These are phyloP conservation scores for Apodospora peruviana DNA, from an alignment of 495 filamentous ascomycete genomes.

Conservation along the genomic window DNA sequence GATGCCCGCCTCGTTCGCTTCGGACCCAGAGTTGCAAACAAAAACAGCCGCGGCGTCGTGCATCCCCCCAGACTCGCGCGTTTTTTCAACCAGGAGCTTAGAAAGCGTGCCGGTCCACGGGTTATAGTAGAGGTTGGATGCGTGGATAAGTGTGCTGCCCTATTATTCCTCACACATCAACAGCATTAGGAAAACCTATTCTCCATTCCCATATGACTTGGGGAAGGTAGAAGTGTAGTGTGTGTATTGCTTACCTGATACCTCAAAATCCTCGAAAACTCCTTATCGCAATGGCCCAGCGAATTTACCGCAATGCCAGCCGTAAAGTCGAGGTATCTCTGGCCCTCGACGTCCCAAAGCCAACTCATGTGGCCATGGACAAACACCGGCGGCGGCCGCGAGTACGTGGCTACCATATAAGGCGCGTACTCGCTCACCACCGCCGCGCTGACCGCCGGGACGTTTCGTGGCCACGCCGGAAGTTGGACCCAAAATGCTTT, in stretches of 20 bases:
- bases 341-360: slow-evolving; percentile 83
- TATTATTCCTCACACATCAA: too few species aligned
- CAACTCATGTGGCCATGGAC: slow-evolving; percentile 79
- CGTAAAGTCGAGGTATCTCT: slow-evolving; percentile 88
- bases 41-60: slow-evolving; percentile 76
- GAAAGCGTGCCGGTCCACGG: slow-evolving; percentile 86
- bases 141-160: slow-evolving; percentile 76
- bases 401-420: slow-evolving; percentile 93
- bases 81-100: slow-evolving; percentile 75
- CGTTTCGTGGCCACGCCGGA: too few species aligned
- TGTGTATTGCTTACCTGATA: slow-evolving; percentile 58
- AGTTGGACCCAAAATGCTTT: too few species aligned
- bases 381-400: slow-evolving; percentile 85
- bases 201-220: background rate
- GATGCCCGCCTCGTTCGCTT: slow-evolving; percentile 96
- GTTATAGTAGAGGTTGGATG: slow-evolving; percentile 95
- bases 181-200: too few species aligned
- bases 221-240: background rate
- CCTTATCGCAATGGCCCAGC: slow-evolving; percentile 79
- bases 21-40: slow-evolving; percentile 88
- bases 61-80: slow-evolving; percentile 70
- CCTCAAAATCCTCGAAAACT: slow-evolving; percentile 57
- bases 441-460: slow-evolving; percentile 61
- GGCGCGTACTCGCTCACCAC: slow-evolving; percentile 67
- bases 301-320: slow-evolving; percentile 94